Percentiles rank a stretch among this genome's conserved stretches.
Evolutionary conservation across 2,329 filamentous ascomycete species (phyloP).

Genomic region (Apiospora koreana): DNA sequence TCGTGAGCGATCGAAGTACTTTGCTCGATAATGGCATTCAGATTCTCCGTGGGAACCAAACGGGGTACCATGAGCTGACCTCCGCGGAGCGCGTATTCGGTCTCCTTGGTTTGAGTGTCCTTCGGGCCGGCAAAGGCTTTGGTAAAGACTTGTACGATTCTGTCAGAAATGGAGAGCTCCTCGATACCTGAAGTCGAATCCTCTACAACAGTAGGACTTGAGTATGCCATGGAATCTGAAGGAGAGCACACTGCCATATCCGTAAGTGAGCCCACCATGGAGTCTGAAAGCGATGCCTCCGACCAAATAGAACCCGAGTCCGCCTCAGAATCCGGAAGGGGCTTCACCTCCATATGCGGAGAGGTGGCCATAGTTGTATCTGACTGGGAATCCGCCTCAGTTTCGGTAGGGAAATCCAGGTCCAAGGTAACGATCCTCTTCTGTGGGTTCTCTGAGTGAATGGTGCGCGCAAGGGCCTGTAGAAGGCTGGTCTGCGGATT

Average conservation of each 20-base stretch:
- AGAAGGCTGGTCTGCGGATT: constrained; percentile 41
- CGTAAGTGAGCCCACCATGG: not conserved
- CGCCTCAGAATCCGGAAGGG: not conserved
- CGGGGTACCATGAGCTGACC: constrained; percentile 46
- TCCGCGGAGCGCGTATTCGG: constrained; percentile 44
- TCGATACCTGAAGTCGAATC: constrained; percentile 23
- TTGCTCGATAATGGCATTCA: constrained; percentile 49
- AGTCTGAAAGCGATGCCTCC: not conserved
- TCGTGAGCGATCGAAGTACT: constrained; percentile 10
- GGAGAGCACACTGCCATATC: not conserved
- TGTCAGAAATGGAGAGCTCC: constrained; percentile 16
- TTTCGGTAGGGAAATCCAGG: constrained; percentile 26
- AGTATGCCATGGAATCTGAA: constrained; percentile 24
- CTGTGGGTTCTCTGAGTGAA: constrained; percentile 50
- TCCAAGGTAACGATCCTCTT: constrained; percentile 48
- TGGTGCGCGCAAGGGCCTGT: constrained; percentile 47
- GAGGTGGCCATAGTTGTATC: constrained; percentile 21
- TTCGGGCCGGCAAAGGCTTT: constrained; percentile 18
- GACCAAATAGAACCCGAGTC: not conserved
- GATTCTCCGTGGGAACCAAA: constrained; percentile 36
- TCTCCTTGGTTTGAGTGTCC: constrained; percentile 30
- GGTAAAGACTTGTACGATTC: constrained; percentile 29
- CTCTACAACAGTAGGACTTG: no score
- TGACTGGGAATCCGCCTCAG: constrained; percentile 19
- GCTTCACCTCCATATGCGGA: not conserved